A percentile compares a stretch with the other conserved stretches of the same genome.
Evolutionary conservation across 2,329 filamentous ascomycete species (phyloP).

Genomic region (Aspergillus pseudoviridinutans): DNA sequence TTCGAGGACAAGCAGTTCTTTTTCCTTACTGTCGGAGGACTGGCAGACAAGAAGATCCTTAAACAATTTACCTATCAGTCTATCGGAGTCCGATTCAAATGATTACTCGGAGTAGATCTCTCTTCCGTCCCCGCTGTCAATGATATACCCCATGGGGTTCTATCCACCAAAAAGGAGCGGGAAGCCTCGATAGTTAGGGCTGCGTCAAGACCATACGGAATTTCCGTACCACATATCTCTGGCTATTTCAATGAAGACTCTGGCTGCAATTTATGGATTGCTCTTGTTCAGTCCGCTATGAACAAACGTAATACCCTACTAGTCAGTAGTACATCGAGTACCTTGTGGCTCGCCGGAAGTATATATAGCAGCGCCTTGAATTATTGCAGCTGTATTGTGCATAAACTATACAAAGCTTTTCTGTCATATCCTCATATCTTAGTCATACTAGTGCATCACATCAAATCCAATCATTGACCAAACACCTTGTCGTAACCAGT

Average conservation of each 20-base stretch:
- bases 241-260: background rate
- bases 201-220: background rate
- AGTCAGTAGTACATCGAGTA: background rate
- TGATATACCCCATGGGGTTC: too few species aligned
- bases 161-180: background rate
- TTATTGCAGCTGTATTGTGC: background rate
- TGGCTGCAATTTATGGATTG: background rate
- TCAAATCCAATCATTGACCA: constrained; percentile 9
- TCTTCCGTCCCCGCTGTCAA: background rate
- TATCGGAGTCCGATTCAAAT: background rate
- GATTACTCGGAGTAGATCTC: background rate
- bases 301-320: background rate
- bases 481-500: constrained; percentile 44
- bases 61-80: background rate
- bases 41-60: too few species aligned
- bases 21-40: background rate
- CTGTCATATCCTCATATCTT: background rate
- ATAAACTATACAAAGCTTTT: background rate
- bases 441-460: background rate
- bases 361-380: background rate
- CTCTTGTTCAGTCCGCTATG: too few species aligned
- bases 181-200: background rate
- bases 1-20: background rate
- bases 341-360: background rate
- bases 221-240: background rate